Conservation (phyloP, 495 filamentous ascomycete genomes). For the Rhizodiscina lignyota region DNA sequence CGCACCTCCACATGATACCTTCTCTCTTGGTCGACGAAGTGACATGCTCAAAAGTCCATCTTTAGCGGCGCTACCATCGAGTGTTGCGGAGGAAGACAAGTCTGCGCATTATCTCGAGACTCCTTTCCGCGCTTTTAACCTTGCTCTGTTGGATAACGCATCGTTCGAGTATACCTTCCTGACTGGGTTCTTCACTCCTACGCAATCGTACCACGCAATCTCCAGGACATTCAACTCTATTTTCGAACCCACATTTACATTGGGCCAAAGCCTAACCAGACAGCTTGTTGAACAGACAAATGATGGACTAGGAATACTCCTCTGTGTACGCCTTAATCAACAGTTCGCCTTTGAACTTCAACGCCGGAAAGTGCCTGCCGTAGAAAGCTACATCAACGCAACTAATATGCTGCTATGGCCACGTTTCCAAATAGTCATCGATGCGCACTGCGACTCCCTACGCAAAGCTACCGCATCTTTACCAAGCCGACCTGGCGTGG, state of each 20-base stretch:
- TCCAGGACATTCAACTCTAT: slow-evolving; percentile 59
- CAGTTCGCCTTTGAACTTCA: slow-evolving; percentile 86
- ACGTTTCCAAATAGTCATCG: slow-evolving; percentile 83
- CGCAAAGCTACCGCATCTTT: slow-evolving; percentile 38
- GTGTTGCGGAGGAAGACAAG: slow-evolving; percentile 77
- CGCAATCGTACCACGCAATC: slow-evolving; percentile 34
- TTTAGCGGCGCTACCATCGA: slow-evolving; percentile 58
- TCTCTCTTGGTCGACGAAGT: slow-evolving; percentile 68
- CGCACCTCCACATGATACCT: slow-evolving; percentile 53
- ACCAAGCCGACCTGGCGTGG: slow-evolving; percentile 23
- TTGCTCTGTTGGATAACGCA: slow-evolving; percentile 83
- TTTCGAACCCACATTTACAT: slow-evolving; percentile 66
- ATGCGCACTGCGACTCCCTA: slow-evolving; percentile 77
- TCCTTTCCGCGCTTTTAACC: slow-evolving; percentile 85
- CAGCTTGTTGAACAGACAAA: slow-evolving; percentile 56
- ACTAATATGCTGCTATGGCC: slow-evolving; percentile 95
- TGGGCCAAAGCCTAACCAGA: slow-evolving; percentile 64
- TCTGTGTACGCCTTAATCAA: slow-evolving; percentile 89
- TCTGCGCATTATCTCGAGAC: slow-evolving; percentile 71
- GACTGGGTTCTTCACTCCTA: slow-evolving; percentile 64
- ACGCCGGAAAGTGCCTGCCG: slow-evolving; percentile 71
- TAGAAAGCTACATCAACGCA: slow-evolving; percentile 83
- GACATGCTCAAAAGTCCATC: slow-evolving; percentile 59
- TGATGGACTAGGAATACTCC: slow-evolving; percentile 71
- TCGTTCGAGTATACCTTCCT: slow-evolving; percentile 93